Evolutionary conservation across 768 basidiomycete genomes (phyloP), one percentile per base, ranked within the genome.

Genomic region (Macrolepiota fuliginosa): DNA sequence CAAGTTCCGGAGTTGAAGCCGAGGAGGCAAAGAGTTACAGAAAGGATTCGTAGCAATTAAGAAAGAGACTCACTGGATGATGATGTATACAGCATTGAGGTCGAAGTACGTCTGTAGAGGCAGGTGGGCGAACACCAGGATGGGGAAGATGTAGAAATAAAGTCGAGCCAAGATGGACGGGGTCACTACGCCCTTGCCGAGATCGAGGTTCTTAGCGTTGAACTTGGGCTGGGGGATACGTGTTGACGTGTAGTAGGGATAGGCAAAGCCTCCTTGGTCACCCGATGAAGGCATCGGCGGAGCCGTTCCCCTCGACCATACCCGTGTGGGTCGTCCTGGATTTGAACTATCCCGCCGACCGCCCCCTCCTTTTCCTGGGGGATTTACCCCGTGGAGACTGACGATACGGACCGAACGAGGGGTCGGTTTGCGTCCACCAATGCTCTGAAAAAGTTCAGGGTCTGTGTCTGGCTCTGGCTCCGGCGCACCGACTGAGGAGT

Each of bases 61-160:
- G 54, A 39, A 59, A 57, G 49, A 40, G 47, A 46, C 93, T 77
- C 69, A 94, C 92, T 93, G 86, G 45, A 94, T 70, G 67, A 95
- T 72, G 66, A 94, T 86, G 76, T 87, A 96, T 65, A 89, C 86
- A 66, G 88, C 86, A 72, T 95, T 94, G 72, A 94, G 93, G 70
- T 96, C 94, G 71, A 96, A 87, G 70, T 90, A 95, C 0, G 89
- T 86, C 72, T 94, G 92, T 9, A 91, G 71, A 25, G 86, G 85
- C 42, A 92, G 74, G 69, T 92, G 88, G 19, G 83, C 85, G 71
- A 93, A 85, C 5, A 85, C 81, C 64, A 92, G 71, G 15, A 92
- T 42, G n/a, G 89, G 90, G 70, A 84, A 86, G 36, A 89, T 69
- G 68, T 84, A 87, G 73, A 85, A 93, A 72, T 87, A 86, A 50